These are phyloP conservation scores for Chimonanthus salicifolius DNA, from an alignment of 164 flowering plant species.

Conservation along the genomic window DNA sequence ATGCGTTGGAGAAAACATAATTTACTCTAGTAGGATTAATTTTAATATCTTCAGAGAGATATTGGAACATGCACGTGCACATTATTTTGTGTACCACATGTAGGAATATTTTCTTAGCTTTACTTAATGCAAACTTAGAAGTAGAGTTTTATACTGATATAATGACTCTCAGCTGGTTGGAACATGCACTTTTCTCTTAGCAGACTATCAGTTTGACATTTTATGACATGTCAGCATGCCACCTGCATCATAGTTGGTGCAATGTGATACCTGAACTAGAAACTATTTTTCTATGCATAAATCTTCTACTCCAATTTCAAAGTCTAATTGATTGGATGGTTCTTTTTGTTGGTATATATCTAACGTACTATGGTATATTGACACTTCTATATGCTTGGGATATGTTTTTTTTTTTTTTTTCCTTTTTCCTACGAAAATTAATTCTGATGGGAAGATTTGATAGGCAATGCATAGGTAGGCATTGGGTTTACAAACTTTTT, in stretches of 20 bases:
- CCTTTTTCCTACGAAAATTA: no score
- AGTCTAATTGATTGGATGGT: neutral
- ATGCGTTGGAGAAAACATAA: neutral
- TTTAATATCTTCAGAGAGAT: neutral
- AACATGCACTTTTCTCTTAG: no score
- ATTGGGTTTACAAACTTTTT: no score
- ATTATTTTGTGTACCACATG: neutral
- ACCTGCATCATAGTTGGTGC: neutral
- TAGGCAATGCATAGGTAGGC: no score
- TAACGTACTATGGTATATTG: neutral
- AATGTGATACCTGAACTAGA: neutral
- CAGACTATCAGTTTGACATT: no score
- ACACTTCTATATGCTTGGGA: no score
- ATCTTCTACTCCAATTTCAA: neutral
- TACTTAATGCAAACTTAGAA: neutral
- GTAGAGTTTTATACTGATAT: neutral
- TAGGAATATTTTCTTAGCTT: neutral
- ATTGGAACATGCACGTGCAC: neutral
- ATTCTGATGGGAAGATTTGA: no score
- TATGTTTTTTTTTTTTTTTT: no score
- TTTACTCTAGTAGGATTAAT: conserved; percentile 4
- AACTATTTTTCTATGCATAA: neutral
- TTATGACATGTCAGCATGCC: neutral
- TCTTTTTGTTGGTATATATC: neutral
- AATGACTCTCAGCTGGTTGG: neutral